phyloP scores from a whole-genome alignment of 371 early-diverging fungal genomes.

The Cokeromyces recurvatus region DNA sequence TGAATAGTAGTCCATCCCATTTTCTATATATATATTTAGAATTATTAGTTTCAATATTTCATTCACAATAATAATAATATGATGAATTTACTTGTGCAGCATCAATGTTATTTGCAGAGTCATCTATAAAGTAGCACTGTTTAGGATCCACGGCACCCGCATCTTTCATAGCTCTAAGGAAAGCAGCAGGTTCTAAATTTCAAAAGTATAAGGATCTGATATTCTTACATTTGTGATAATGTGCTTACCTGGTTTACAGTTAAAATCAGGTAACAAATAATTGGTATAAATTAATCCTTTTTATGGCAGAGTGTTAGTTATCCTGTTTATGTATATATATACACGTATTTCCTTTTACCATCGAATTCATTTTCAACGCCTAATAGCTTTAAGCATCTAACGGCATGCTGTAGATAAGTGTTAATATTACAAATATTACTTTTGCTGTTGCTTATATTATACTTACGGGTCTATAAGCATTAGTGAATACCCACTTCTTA shows the following conservation, averaged over 20 bases:
- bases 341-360: too few species aligned
- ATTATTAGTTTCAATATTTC: too few species aligned
- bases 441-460: not conserved
- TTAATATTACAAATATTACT: not conserved
- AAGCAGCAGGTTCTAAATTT: conserved; percentile 48
- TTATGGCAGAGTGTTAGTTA: not conserved
- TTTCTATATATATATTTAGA: too few species aligned
- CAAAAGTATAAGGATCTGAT: too few species aligned
- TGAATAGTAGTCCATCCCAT: conserved; percentile 75
- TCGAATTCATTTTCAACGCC: conserved; percentile 75
- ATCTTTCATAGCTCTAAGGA: conserved; percentile 64
- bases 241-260: conserved; percentile 70
- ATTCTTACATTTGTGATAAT: too few species aligned
- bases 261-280: conserved; percentile 64
- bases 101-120: conserved; percentile 63
- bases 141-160: conserved; percentile 56
- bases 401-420: conserved; percentile 54
- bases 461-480: conserved; percentile 67
- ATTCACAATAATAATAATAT: too few species aligned
- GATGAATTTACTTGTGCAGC: conserved; percentile 46
- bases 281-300: conserved; percentile 68
- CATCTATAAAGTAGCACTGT: conserved; percentile 75
- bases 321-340: too few species aligned
- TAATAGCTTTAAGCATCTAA: conserved; percentile 59
- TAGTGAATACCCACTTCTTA: conserved; percentile 83